Percentiles rank a stretch among this genome's conserved stretches.
These are phyloP conservation scores for Glycyrrhiza uralensis DNA, from an alignment of 306 rosid genomes.

Conservation along the genomic window DNA sequence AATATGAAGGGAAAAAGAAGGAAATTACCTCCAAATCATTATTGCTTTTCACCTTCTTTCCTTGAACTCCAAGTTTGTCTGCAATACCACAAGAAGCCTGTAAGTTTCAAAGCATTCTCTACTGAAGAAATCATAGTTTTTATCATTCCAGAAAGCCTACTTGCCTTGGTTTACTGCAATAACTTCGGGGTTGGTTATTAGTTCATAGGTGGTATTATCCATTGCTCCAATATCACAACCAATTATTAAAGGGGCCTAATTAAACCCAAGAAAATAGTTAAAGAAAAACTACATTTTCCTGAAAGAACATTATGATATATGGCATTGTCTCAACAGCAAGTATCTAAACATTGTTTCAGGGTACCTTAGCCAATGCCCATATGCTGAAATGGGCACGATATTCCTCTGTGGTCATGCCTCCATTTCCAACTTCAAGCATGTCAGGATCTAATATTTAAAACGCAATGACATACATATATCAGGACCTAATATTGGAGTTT, in stretches of 20 bases:
- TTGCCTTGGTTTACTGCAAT: constrained; percentile 50
- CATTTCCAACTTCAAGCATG: constrained; percentile 75
- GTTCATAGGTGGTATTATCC: constrained; percentile 32
- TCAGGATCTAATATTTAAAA: constrained; percentile 57
- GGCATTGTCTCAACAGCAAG: background rate
- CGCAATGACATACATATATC: background rate
- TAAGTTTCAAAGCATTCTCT: background rate
- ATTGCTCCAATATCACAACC: constrained; percentile 61
- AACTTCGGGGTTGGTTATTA: constrained; percentile 41
- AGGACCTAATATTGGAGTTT: background rate
- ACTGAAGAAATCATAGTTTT: background rate
- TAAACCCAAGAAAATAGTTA: background rate
- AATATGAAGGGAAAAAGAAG: background rate
- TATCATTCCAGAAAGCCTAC: background rate
- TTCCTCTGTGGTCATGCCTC: constrained; percentile 66
- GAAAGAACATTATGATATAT: background rate
- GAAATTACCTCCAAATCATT: constrained; percentile 44
- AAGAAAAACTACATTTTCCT: background rate
- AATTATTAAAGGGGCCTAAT: constrained; percentile 58
- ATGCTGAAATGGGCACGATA: constrained; percentile 72
- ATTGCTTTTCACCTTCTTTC: constrained; percentile 45
- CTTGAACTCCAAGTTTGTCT: constrained; percentile 67
- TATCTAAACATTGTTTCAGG: background rate
- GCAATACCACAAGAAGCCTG: background rate
- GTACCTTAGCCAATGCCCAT: constrained; percentile 66